phyloP scores from a whole-genome alignment of 768 basidiomycete genomes.

The Lactarius trivialis region DNA sequence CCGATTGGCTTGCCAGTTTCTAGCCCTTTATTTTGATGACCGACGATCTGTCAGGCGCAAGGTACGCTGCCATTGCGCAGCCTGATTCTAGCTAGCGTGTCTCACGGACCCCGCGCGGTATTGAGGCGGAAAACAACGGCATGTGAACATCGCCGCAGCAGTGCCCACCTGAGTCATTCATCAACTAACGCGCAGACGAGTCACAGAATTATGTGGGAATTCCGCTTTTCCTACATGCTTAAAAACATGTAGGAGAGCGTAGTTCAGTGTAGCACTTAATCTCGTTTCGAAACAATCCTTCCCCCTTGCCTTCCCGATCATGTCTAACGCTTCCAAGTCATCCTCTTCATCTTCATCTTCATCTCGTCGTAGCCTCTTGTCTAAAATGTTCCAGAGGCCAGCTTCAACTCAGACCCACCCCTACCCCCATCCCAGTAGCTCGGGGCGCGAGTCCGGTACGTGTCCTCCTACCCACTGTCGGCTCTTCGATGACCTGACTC shows the following conservation, averaged over 20 bases:
- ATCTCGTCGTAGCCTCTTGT: background rate
- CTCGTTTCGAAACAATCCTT: background rate
- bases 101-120: no score
- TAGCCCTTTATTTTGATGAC: background rate
- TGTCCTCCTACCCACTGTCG: no score
- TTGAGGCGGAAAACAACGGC: background rate
- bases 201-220: background rate
- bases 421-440: background rate
- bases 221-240: background rate
- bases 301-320: background rate
- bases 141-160: background rate
- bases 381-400: slow-evolving; percentile 1
- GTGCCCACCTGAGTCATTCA: background rate
- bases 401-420: background rate
- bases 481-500: background rate
- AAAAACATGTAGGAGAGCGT: background rate
- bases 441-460: background rate
- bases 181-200: background rate
- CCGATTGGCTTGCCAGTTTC: background rate
- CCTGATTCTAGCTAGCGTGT: background rate
- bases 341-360: background rate
- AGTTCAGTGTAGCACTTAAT: background rate
- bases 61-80: background rate
- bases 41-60: background rate
- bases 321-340: background rate